These are phyloP conservation scores for Trichoderma arundinaceum DNA, from an alignment of 2,329 filamentous ascomycete genomes.

Conservation along the genomic window DNA sequence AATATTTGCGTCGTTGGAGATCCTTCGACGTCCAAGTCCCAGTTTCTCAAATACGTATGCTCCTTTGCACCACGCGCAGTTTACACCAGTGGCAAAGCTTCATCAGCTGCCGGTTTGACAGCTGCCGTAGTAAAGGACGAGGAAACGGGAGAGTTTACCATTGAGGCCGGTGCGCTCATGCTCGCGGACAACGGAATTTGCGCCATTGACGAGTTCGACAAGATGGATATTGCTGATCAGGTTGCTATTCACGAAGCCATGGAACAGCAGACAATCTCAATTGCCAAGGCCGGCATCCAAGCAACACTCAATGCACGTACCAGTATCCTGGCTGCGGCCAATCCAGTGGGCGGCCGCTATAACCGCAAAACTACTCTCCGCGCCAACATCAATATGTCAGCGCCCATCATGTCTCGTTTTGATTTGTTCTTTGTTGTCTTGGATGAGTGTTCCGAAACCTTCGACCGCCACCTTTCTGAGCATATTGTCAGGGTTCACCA, in stretches of 20 bases:
- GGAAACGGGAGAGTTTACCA: constrained; percentile 98
- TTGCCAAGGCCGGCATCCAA: constrained; percentile 97
- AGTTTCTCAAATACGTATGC: constrained; percentile 98
- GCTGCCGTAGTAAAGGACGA: constrained; percentile 97
- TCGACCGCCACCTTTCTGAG: constrained; percentile 88
- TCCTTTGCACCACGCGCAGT: constrained; percentile 95
- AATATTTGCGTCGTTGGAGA: constrained; percentile 99
- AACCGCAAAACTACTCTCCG: constrained; percentile 94
- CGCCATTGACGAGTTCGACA: constrained; percentile 99
- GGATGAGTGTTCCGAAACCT: constrained; percentile 91
- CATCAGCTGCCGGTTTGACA: constrained; percentile 94
- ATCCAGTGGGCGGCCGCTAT: constrained; percentile 94
- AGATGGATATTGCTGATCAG: constrained; percentile 97
- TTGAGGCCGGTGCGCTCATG: constrained; percentile 98
- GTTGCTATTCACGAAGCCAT: constrained; percentile 99
- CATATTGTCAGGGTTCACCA: constrained; percentile 96
- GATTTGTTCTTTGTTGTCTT: constrained; percentile 98
- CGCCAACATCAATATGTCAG: constrained; percentile 97
- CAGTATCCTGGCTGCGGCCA: constrained; percentile 92
- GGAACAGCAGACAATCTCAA: constrained; percentile 99
- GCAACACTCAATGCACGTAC: constrained; percentile 95
- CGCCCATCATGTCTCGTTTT: constrained; percentile 99
- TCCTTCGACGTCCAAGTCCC: constrained; percentile 94
- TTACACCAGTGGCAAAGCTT: constrained; percentile 97
- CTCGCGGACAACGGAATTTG: constrained; percentile 96